Conservation (phyloP, 2,329 filamentous ascomycete species). For the Annulohypoxylon truncatum region DNA sequence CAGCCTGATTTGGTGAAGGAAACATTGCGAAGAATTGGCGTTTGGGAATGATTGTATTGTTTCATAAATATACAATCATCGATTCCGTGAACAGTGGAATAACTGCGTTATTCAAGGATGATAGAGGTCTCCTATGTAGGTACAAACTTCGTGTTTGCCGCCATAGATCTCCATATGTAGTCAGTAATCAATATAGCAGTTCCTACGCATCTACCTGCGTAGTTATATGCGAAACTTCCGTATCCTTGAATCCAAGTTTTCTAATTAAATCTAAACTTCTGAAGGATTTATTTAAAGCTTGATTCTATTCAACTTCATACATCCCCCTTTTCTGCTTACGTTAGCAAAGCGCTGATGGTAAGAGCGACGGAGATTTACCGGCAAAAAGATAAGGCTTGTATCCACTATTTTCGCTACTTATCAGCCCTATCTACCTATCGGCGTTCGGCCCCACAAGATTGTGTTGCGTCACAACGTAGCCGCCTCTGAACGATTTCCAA, state of each 20-base stretch:
- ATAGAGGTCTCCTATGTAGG: not conserved
- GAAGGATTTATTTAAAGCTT: not conserved
- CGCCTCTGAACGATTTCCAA: conserved; percentile 28
- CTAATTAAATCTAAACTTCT: not conserved
- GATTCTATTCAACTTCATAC: not conserved
- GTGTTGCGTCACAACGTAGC: conserved; percentile 45
- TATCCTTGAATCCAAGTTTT: not conserved
- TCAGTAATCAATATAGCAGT: not conserved
- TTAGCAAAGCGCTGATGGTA: not conserved
- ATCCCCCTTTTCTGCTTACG: not conserved
- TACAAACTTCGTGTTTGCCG: not conserved
- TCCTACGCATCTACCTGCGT: not conserved
- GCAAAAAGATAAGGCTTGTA: conserved; percentile 19
- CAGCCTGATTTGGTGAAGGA: not conserved
- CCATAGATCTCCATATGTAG: not conserved
- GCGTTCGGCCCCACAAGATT: conserved; percentile 25
- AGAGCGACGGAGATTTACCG: conserved; percentile 14
- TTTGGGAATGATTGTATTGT: not conserved
- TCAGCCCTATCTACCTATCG: conserved; percentile 19
- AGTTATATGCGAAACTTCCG: not conserved
- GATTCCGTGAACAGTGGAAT: not conserved
- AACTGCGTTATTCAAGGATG: not conserved
- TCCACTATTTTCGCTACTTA: conserved; percentile 9
- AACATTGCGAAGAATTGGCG: not conserved
- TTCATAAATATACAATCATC: conserved; percentile 7